Evolutionary conservation across 2,329 filamentous ascomycete genomes (phyloP).

Genomic region (Nemania diffusa): DNA sequence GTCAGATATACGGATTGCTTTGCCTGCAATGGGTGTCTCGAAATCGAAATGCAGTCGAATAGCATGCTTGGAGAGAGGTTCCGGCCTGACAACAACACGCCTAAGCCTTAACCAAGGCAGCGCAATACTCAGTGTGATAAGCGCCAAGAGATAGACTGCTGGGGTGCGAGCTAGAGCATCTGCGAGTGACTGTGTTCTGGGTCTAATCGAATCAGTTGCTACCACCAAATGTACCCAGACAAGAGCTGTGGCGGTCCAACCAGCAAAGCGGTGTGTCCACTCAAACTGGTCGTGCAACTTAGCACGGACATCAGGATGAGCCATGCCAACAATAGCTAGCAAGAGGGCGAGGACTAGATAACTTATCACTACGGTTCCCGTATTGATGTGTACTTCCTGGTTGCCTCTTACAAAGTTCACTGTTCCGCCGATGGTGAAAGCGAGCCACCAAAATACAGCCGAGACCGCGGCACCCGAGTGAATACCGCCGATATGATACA

Average conservation of each 20-base stretch:
- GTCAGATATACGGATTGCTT: constrained; percentile 69
- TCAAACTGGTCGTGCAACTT: constrained; percentile 65
- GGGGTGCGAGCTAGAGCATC: constrained; percentile 53
- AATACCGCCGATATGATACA: constrained; percentile 64
- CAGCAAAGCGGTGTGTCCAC: constrained; percentile 75
- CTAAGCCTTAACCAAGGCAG: constrained; percentile 80
- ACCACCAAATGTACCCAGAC: constrained; percentile 74
- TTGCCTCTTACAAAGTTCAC: constrained; percentile 45
- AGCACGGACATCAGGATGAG: constrained; percentile 38
- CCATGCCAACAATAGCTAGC: constrained; percentile 37
- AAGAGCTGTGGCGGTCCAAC: constrained; percentile 73
- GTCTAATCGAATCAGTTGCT: constrained; percentile 56
- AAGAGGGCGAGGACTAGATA: constrained; percentile 38
- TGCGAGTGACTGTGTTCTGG: constrained; percentile 48
- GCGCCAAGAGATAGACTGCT: constrained; percentile 73
- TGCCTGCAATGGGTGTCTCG: constrained; percentile 66
- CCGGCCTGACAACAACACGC: constrained; percentile 71
- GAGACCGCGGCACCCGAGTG: constrained; percentile 62
- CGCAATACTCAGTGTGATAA: constrained; percentile 72
- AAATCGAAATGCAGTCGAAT: constrained; percentile 76
- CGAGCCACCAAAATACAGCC: constrained; percentile 57
- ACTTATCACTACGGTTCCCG: constrained; percentile 35
- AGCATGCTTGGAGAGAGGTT: constrained; percentile 77
- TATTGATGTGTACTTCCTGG: constrained; percentile 32
- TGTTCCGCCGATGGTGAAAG: constrained; percentile 48